A percentile compares a stretch with the other conserved stretches of the same genome.
Conservation (phyloP, 2,329 filamentous ascomycete species). For the Chaetomium globosum region DNA sequence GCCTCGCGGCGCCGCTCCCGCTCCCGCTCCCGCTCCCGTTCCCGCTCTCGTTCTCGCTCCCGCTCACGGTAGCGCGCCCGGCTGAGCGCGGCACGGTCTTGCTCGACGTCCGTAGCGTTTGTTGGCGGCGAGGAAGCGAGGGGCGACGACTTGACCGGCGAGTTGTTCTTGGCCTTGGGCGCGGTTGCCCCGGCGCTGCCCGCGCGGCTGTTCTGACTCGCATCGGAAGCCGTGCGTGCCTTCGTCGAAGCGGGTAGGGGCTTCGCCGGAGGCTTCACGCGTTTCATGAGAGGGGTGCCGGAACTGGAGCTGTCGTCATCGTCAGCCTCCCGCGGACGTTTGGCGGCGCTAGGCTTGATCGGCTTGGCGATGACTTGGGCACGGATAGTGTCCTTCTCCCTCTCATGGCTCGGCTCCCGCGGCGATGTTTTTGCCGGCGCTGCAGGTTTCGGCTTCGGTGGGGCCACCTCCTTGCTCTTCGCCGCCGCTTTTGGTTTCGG, state of each 20-base stretch:
- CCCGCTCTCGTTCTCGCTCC: slow-evolving; percentile 31
- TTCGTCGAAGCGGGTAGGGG: slow-evolving; percentile 38
- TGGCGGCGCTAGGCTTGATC: slow-evolving; percentile 45
- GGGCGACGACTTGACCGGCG: slow-evolving; percentile 61
- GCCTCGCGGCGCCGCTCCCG: slow-evolving; percentile 31
- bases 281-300: slow-evolving; percentile 60
- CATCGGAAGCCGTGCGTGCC: slow-evolving; percentile 51
- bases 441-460: slow-evolving; percentile 46
- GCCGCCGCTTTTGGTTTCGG: slow-evolving; percentile 36
- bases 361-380: slow-evolving; percentile 37
- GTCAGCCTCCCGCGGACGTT: slow-evolving; percentile 57
- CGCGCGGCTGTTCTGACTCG: slow-evolving; percentile 52
- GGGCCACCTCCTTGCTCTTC: slow-evolving; percentile 36
- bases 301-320: slow-evolving; percentile 64
- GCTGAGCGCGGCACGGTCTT: slow-evolving; percentile 43
- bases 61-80: slow-evolving; percentile 34
- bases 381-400: slow-evolving; percentile 42
- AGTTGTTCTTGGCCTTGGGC: slow-evolving; percentile 42
- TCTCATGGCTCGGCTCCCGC: slow-evolving; percentile 33
- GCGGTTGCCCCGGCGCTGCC: slow-evolving; percentile 29
- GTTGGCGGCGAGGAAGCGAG: slow-evolving; percentile 67
- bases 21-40: slow-evolving; percentile 24
- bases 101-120: slow-evolving; percentile 65
- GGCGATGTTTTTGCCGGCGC: slow-evolving; percentile 32
- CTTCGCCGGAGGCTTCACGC: slow-evolving; percentile 50